Conservation (phyloP, 805 yeast genomes). For the Yarrowia sp. region DNA sequence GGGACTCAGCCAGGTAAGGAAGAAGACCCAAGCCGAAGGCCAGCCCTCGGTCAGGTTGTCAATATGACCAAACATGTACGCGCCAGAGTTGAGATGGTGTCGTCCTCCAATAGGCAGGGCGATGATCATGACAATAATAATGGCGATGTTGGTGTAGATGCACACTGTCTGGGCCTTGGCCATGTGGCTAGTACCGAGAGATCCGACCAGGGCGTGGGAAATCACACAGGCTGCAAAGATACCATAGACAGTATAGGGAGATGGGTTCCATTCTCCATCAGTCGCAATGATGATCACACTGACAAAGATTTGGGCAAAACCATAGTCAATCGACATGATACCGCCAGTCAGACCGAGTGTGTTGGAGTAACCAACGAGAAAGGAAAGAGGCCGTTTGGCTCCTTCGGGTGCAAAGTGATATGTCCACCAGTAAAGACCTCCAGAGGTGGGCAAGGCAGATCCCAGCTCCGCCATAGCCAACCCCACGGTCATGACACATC, state of each 20-base stretch:
- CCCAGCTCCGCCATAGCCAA: constrained; percentile 63
- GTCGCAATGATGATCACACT: constrained; percentile 40
- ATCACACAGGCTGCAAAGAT: constrained; percentile 60
- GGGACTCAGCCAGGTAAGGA: constrained; percentile 58
- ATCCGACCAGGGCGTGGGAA: constrained; percentile 51
- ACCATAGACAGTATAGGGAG: constrained; percentile 57
- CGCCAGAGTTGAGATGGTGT: constrained; percentile 46
- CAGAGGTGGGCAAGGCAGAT: constrained; percentile 68
- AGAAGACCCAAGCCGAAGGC: constrained; percentile 57
- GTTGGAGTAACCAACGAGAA: constrained; percentile 63
- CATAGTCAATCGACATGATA: constrained; percentile 64
- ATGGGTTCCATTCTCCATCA: constrained; percentile 55
- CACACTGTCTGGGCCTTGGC: constrained; percentile 61
- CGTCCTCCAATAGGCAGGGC: constrained; percentile 31
- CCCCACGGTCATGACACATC: constrained; percentile 57
- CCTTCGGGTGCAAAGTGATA: constrained; percentile 59
- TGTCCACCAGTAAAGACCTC: constrained; percentile 70
- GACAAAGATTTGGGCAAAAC: constrained; percentile 59
- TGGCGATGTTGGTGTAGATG: constrained; percentile 49
- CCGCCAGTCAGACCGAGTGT: constrained; percentile 65
- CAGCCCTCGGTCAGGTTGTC: constrained; percentile 49
- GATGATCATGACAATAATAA: constrained; percentile 47
- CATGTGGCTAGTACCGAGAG: constrained; percentile 53
- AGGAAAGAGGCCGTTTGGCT: constrained; percentile 52
- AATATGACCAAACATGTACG: constrained; percentile 53